Evolutionary conservation across 176 grass and related monocot species (phyloP).

Genomic region (Oryza nivara): DNA sequence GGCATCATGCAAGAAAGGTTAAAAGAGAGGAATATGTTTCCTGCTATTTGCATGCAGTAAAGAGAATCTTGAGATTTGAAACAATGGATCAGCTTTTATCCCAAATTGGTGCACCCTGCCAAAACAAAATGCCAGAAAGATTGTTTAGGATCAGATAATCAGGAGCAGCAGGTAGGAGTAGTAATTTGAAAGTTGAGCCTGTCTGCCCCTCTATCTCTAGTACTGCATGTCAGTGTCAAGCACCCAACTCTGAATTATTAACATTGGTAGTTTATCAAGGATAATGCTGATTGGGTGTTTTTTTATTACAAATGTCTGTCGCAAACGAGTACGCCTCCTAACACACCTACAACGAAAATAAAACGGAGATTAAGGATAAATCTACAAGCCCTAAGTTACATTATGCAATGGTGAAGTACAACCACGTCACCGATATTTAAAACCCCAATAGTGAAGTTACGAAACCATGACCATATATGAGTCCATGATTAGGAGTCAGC

Average conservation of each 20-base stretch:
- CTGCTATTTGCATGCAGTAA: conserved; percentile 10
- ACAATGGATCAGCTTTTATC: conserved; percentile 26
- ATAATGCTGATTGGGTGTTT: neutral
- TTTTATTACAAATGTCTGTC: neutral
- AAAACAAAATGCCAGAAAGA: neutral
- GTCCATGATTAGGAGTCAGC: too few species aligned
- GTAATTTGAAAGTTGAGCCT: neutral
- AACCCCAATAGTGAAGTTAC: too few species aligned
- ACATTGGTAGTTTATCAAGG: neutral
- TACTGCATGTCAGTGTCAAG: neutral
- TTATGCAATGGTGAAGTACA: too few species aligned
- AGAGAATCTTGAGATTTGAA: conserved; percentile 43
- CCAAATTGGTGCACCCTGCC: neutral
- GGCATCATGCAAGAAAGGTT: conserved; percentile 2
- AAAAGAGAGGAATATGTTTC: conserved; percentile 26
- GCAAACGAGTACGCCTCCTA: too few species aligned
- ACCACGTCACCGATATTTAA: too few species aligned
- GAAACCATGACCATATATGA: too few species aligned
- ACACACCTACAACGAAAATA: too few species aligned
- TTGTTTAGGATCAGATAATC: conserved; percentile 23
- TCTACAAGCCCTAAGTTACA: too few species aligned
- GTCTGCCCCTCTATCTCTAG: neutral
- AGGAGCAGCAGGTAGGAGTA: neutral
- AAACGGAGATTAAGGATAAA: too few species aligned
- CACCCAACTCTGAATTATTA: conserved; percentile 12